phyloP scores from a whole-genome alignment of 495 filamentous ascomycete species.

The Trichocladium antarcticum region DNA sequence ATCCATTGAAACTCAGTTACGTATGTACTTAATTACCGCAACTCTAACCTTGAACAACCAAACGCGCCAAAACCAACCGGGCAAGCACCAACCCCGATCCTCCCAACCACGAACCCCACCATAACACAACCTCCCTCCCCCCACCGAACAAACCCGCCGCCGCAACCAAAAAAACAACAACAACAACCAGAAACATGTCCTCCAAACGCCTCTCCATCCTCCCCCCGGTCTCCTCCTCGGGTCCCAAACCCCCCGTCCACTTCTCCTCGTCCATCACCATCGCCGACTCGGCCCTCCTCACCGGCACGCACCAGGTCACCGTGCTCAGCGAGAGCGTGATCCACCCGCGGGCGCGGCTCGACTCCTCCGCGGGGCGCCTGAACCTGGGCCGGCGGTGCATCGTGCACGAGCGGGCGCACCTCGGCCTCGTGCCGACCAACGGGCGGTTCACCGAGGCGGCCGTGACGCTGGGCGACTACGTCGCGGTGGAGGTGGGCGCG shows the following conservation, averaged over 20 bases:
- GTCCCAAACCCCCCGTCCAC: constrained; percentile 54
- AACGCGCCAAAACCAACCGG: too few species aligned
- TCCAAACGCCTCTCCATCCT: constrained; percentile 43
- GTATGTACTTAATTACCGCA: too few species aligned
- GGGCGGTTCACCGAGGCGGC: constrained; percentile 23
- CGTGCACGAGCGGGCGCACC: constrained; percentile 56
- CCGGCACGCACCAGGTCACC: constrained; percentile 59
- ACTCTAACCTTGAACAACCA: too few species aligned
- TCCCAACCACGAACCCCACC: neutral
- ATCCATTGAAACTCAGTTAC: too few species aligned
- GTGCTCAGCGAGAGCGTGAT: constrained; percentile 64
- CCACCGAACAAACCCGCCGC: neutral
- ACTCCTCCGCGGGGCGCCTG: constrained; percentile 57
- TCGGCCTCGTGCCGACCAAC: constrained; percentile 38
- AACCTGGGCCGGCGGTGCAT: constrained; percentile 63
- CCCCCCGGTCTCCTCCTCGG: constrained; percentile 32
- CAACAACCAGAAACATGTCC: constrained; percentile 10
- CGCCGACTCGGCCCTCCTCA: constrained; percentile 61
- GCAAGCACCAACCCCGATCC: too few species aligned
- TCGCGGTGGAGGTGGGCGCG: constrained; percentile 50
- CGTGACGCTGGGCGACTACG: constrained; percentile 46
- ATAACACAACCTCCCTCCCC: neutral
- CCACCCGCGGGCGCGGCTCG: constrained; percentile 66
- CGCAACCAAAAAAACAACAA: neutral
- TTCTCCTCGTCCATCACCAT: constrained; percentile 61